Conservation (phyloP, 2,329 filamentous ascomycete genomes). For the Westerdykella aurantiaca region DNA sequence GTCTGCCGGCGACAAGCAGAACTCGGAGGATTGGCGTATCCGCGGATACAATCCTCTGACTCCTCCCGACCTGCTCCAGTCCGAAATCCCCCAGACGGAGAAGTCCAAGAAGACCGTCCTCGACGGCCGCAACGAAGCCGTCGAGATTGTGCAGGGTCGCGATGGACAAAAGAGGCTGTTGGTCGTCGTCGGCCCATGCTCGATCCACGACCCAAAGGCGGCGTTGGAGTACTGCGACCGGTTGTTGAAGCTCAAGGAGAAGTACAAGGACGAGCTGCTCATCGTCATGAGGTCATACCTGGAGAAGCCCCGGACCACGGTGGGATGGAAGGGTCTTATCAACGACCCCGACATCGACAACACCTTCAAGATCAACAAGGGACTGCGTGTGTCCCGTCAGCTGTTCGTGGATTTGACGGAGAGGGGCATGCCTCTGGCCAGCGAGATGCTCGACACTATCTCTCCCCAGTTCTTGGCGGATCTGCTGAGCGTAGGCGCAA, state of each 20-base stretch:
- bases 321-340: constrained; percentile 98
- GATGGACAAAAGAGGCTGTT: constrained; percentile 55
- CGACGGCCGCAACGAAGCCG: constrained; percentile 54
- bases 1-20: constrained; percentile 45
- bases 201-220: constrained; percentile 88
- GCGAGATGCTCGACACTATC: constrained; percentile 97
- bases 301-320: constrained; percentile 95
- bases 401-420: constrained; percentile 88
- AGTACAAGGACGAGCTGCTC: constrained; percentile 81
- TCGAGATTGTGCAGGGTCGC: constrained; percentile 55
- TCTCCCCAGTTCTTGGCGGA: constrained; percentile 96
- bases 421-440: constrained; percentile 92
- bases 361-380: constrained; percentile 99
- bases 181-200: constrained; percentile 90
- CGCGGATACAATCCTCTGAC: constrained; percentile 91
- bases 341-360: constrained; percentile 98
- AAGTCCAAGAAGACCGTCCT: constrained; percentile 53
- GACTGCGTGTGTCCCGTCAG: constrained; percentile 76
- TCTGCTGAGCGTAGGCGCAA: constrained; percentile 81
- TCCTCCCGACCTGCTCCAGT: constrained; percentile 87
- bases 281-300: constrained; percentile 98
- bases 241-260: constrained; percentile 73
- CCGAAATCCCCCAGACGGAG: constrained; percentile 66
- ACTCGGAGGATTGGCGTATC: constrained; percentile 49
- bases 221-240: constrained; percentile 90